These are phyloP conservation scores for Septoria linicola DNA, from an alignment of 2,329 filamentous ascomycete genomes.

Conservation along the genomic window DNA sequence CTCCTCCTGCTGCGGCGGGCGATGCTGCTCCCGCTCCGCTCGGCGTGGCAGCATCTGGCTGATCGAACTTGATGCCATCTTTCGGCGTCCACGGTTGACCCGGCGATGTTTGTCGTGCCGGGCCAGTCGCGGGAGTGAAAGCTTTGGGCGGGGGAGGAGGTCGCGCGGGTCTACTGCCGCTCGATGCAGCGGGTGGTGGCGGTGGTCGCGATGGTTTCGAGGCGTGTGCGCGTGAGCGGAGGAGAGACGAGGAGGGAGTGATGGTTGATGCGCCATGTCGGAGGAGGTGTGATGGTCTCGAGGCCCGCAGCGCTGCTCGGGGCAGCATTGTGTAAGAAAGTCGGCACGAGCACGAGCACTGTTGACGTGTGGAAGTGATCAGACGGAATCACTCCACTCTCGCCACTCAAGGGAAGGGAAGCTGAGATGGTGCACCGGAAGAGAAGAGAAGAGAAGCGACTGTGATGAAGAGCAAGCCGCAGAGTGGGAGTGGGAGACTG, in stretches of 20 bases:
- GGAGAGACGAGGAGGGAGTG: slow-evolving; percentile 24
- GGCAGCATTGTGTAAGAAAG: slow-evolving; percentile 32
- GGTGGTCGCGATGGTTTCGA: slow-evolving; percentile 23
- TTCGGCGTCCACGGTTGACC: slow-evolving; percentile 45
- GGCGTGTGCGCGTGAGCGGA: slow-evolving; percentile 29
- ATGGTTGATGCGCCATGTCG: slow-evolving; percentile 22
- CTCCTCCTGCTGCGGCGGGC: slow-evolving; percentile 13
- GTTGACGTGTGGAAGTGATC: neutral
- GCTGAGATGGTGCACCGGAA: too few relatives aligned
- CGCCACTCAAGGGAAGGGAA: too few relatives aligned
- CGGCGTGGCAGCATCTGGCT: slow-evolving; percentile 26
- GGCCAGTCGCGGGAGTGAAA: slow-evolving; percentile 22
- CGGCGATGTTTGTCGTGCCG: slow-evolving; percentile 36
- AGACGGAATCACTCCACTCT: neutral
- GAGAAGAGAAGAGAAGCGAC: too few relatives aligned
- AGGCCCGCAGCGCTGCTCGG: slow-evolving; percentile 33
- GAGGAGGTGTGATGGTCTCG: slow-evolving; percentile 25
- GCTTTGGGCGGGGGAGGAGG: slow-evolving; percentile 25
- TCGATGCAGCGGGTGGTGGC: slow-evolving; percentile 21
- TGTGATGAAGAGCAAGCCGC: too few relatives aligned
- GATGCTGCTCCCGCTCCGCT: slow-evolving; percentile 22
- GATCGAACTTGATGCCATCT: slow-evolving; percentile 42
- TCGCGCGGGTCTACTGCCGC: slow-evolving; percentile 18
- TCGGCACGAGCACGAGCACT: too few relatives aligned
- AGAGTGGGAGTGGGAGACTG: too few relatives aligned